A percentile compares a stretch with the other conserved stretches of the same genome.
Evolutionary conservation across 78 protist species (phyloP).

Genomic region (Dictyostelium brefeldianum): DNA sequence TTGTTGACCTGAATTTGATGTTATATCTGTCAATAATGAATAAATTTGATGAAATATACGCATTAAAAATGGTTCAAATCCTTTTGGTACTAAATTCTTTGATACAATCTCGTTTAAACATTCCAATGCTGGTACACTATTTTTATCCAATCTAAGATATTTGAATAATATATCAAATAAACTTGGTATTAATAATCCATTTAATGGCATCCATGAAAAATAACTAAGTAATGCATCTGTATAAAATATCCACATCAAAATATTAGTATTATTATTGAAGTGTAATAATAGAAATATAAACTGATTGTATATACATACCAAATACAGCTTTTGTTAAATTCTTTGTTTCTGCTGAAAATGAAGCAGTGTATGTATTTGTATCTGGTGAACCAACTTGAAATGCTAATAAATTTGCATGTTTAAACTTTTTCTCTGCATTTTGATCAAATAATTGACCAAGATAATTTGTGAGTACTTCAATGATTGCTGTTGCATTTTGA

Average conservation of each 20-base stretch:
- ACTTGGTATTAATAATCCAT: slow-evolving; percentile 51
- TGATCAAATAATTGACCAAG: slow-evolving; percentile 53
- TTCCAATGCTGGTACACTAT: slow-evolving; percentile 56
- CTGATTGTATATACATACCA: no score
- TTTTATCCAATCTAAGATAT: slow-evolving; percentile 60
- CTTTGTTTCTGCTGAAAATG: slow-evolving; percentile 34
- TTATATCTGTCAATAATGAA: slow-evolving; percentile 51
- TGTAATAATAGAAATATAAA: no score
- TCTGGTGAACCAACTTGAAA: slow-evolving; percentile 77
- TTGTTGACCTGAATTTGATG: not conserved
- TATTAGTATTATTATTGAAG: no score
- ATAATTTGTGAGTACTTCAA: slow-evolving; percentile 13
- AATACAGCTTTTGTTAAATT: slow-evolving; percentile 48
- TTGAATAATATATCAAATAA: slow-evolving; percentile 63
- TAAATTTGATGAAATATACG: slow-evolving; percentile 53
- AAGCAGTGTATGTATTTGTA: slow-evolving; percentile 61
- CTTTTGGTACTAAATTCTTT: slow-evolving; percentile 75
- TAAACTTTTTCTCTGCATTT: slow-evolving; percentile 52
- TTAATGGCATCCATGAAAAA: slow-evolving; percentile 64
- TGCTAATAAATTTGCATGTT: slow-evolving; percentile 15
- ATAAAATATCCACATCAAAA: no score
- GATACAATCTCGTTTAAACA: slow-evolving; percentile 71
- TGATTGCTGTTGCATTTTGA: slow-evolving; percentile 38
- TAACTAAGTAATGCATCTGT: slow-evolving; percentile 73
- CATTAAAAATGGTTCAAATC: slow-evolving; percentile 62